phyloP scores from a whole-genome alignment of 371 early-diverging fungal species.

The Syncephalastrum sp. region DNA sequence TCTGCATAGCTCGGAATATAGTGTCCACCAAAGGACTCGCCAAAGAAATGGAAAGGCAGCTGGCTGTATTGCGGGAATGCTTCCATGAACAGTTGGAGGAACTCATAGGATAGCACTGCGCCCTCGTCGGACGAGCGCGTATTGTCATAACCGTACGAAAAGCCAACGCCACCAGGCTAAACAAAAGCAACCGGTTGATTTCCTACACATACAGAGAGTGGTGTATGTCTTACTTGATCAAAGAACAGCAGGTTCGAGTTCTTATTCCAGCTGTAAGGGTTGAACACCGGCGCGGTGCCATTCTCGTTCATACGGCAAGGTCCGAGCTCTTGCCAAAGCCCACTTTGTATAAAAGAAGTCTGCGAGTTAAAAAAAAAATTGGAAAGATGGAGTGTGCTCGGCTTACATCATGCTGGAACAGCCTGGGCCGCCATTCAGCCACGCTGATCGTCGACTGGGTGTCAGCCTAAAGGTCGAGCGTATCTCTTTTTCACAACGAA shows the following conservation, averaged over 20 bases:
- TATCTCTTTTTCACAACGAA: conserved; percentile 20
- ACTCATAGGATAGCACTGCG: conserved; percentile 50
- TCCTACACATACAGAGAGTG: neutral
- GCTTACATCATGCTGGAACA: conserved; percentile 64
- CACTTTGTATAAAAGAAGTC: conserved; percentile 43
- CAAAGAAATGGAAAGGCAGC: conserved; percentile 50
- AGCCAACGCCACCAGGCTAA: conserved; percentile 74
- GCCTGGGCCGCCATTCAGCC: conserved; percentile 87
- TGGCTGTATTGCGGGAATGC: conserved; percentile 53
- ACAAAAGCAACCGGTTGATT: neutral
- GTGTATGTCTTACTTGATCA: conserved; percentile 56
- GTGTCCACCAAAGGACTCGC: conserved; percentile 76
- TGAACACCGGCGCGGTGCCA: conserved; percentile 35
- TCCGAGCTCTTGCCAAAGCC: conserved; percentile 80
- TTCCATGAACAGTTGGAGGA: conserved; percentile 70
- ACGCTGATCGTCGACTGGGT: conserved; percentile 46
- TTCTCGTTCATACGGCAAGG: conserved; percentile 61
- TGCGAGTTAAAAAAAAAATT: neutral
- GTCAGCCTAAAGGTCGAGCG: neutral
- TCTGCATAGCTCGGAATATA: conserved; percentile 71
- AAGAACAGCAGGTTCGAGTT: conserved; percentile 81
- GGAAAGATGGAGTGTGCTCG: too few species aligned
- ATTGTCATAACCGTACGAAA: conserved; percentile 62
- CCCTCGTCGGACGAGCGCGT: conserved; percentile 47
- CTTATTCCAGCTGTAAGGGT: conserved; percentile 75